Percentiles rank a stretch among this genome's conserved stretches.
Evolutionary conservation across 768 basidiomycete genomes (phyloP).

Genomic region (Mycena vulgaris): DNA sequence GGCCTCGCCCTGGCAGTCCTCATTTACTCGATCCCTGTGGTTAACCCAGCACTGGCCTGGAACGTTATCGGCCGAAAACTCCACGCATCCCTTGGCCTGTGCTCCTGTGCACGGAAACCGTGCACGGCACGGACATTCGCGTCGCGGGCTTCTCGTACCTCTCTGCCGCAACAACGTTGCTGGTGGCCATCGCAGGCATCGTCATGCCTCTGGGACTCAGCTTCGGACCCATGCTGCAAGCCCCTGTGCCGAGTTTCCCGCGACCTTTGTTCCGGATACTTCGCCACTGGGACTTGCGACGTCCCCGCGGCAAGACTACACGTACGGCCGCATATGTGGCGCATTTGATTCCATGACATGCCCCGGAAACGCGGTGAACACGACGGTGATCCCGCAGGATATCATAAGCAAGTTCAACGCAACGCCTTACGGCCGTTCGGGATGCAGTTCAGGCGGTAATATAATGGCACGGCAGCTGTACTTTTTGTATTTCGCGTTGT

Average conservation of each 20-base stretch:
- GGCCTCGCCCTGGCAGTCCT: constrained; percentile 41
- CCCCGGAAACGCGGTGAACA: constrained; percentile 40
- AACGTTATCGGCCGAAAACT: constrained; percentile 39
- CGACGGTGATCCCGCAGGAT: constrained; percentile 33
- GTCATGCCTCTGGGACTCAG: constrained; percentile 42
- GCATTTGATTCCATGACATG: constrained; percentile 25
- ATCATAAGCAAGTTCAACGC: constrained; percentile 38
- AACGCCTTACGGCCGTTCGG: constrained; percentile 39
- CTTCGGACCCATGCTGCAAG: constrained; percentile 24
- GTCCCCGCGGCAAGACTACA: constrained; percentile 33
- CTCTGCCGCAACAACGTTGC: constrained; percentile 30
- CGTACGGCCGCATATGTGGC: constrained; percentile 41
- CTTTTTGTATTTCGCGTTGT: neutral
- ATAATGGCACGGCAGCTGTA: constrained; percentile 22
- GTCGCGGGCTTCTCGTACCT: constrained; percentile 36
- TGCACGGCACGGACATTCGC: constrained; percentile 15
- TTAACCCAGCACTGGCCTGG: constrained; percentile 42
- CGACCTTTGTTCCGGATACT: constrained; percentile 35
- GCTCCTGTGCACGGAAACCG: constrained; percentile 35
- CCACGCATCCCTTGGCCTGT: constrained; percentile 42
- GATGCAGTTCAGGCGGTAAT: constrained; percentile 43
- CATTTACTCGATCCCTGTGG: constrained; percentile 34
- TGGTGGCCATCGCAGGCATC: constrained; percentile 39
- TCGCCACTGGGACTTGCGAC: constrained; percentile 42
- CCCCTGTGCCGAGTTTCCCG: constrained; percentile 9